phyloP scores from a whole-genome alignment of 768 basidiomycete genomes.

The Aureoboletus auriporus region DNA sequence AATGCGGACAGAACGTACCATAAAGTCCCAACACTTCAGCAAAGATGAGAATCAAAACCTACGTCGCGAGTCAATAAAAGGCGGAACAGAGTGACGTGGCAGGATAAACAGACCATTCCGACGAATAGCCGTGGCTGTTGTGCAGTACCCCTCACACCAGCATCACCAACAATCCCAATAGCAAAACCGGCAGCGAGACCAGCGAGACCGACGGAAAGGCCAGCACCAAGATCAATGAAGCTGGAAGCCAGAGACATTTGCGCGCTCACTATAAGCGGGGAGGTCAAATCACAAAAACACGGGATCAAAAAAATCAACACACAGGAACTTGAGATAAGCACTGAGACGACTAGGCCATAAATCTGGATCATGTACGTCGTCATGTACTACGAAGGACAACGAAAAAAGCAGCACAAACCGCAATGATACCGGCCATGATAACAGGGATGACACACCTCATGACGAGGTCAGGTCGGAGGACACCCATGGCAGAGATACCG shows the following conservation, averaged over 20 bases:
- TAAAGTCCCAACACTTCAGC: slow-evolving; percentile 93
- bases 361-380: slow-evolving; percentile 47
- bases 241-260: slow-evolving; percentile 90
- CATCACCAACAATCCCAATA: slow-evolving; percentile 98
- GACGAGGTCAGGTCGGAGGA: slow-evolving; percentile 93
- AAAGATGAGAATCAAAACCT: slow-evolving; percentile 98
- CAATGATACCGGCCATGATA: slow-evolving; percentile 99
- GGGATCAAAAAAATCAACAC: slow-evolving; percentile 36
- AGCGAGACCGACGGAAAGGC: slow-evolving; percentile 87
- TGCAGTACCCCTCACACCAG: slow-evolving; percentile 95
- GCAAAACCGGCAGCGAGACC: slow-evolving; percentile 98
- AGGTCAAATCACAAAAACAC: neutral
- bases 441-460: slow-evolving; percentile 98
- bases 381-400: neutral
- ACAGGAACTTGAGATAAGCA: slow-evolving; percentile 88
- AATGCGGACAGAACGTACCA: slow-evolving; percentile 38
- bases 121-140: slow-evolving; percentile 94
- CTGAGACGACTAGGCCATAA: slow-evolving; percentile 98
- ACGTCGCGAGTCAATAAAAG: neutral
- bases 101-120: slow-evolving; percentile 65
- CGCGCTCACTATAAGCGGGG: slow-evolving; percentile 47
- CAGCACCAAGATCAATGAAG: slow-evolving; percentile 91
- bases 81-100: neutral
- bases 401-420: slow-evolving; percentile 52
- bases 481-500: slow-evolving; percentile 96